Conservation (phyloP, 2,329 filamentous ascomycete genomes). For the Cryoendolithus antarcticus region DNA sequence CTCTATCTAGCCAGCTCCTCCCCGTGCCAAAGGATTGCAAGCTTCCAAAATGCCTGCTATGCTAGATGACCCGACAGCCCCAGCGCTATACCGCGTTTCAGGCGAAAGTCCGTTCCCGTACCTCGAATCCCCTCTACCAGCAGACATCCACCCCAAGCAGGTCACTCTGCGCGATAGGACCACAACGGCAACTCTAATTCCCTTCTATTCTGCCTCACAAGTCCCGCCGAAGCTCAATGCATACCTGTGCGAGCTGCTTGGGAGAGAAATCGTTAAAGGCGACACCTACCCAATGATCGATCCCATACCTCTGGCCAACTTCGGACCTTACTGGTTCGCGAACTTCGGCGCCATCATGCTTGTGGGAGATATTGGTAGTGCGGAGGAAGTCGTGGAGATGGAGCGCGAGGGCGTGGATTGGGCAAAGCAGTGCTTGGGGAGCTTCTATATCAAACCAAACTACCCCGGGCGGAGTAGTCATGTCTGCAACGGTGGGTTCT, state of each 20-base stretch:
- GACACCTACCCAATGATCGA: conserved; percentile 87
- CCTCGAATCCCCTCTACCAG: conserved; percentile 50
- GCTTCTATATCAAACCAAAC: conserved; percentile 90
- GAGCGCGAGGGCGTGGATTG: conserved; percentile 47
- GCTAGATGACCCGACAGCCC: conserved; percentile 61
- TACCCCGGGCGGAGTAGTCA: conserved; percentile 85
- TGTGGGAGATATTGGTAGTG: conserved; percentile 57
- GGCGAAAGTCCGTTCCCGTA: conserved; percentile 55
- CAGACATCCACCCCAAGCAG: conserved; percentile 58
- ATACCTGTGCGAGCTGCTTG: conserved; percentile 73
- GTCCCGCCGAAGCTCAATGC: conserved; percentile 63
- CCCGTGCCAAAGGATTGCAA: no score
- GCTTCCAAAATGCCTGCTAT: conserved; percentile 56
- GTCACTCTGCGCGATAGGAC: conserved; percentile 75
- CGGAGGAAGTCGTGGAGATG: conserved; percentile 40
- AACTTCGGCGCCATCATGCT: conserved; percentile 85
- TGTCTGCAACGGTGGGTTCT: conserved; percentile 56
- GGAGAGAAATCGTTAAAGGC: conserved; percentile 81
- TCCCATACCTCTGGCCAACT: conserved; percentile 58
- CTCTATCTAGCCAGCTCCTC: no score
- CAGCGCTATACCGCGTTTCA: conserved; percentile 58
- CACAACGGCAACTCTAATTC: conserved; percentile 71
- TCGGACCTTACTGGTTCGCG: conserved; percentile 79
- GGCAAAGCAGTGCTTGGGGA: conserved; percentile 70
- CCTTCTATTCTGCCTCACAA: conserved; percentile 63